These are phyloP conservation scores for Globisporangium nagaii DNA, from an alignment of 352 stramenopile species.

Conservation along the genomic window DNA sequence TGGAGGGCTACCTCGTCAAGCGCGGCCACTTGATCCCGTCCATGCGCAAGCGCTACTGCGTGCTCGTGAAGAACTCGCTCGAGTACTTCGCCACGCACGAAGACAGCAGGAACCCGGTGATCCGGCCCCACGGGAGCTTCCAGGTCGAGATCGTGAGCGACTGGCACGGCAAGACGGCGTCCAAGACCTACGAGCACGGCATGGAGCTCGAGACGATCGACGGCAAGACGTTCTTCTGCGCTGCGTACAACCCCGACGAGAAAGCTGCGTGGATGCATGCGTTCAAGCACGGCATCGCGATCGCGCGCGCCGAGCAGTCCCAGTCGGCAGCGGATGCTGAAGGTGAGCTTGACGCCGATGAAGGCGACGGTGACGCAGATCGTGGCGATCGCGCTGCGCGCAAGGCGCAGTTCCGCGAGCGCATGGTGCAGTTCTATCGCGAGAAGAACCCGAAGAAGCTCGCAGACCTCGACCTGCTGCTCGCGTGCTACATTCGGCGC, in stretches of 20 bases:
- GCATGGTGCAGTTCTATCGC: conserved; percentile 45
- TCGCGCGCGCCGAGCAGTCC: conserved; percentile 15
- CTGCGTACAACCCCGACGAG: conserved; percentile 39
- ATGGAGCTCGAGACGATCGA: conserved; percentile 67
- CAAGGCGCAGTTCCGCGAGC: conserved; percentile 25
- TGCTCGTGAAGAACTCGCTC: conserved; percentile 45
- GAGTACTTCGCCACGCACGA: conserved; percentile 68
- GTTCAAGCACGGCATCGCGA: conserved; percentile 45
- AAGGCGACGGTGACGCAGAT: not conserved
- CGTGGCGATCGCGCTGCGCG: conserved; percentile 8
- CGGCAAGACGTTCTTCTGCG: conserved; percentile 69
- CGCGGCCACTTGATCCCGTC: conserved; percentile 64
- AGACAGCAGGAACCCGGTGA: conserved; percentile 42
- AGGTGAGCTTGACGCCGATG: not conserved
- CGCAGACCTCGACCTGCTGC: conserved; percentile 34
- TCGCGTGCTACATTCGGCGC: conserved; percentile 39
- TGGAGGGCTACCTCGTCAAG: conserved; percentile 77
- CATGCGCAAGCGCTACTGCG: conserved; percentile 73
- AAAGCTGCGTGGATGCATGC: conserved; percentile 59
- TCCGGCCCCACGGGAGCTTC: conserved; percentile 27
- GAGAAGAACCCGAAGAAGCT: conserved; percentile 49
- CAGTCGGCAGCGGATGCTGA: not conserved
- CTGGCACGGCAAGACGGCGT: conserved; percentile 62
- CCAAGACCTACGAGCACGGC: conserved; percentile 45
- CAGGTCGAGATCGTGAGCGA: conserved; percentile 49